Evolutionary conservation across 2,329 filamentous ascomycete species (phyloP), one percentile per base, ranked within the genome.

Genomic region (Stachybotrys elegans): DNA sequence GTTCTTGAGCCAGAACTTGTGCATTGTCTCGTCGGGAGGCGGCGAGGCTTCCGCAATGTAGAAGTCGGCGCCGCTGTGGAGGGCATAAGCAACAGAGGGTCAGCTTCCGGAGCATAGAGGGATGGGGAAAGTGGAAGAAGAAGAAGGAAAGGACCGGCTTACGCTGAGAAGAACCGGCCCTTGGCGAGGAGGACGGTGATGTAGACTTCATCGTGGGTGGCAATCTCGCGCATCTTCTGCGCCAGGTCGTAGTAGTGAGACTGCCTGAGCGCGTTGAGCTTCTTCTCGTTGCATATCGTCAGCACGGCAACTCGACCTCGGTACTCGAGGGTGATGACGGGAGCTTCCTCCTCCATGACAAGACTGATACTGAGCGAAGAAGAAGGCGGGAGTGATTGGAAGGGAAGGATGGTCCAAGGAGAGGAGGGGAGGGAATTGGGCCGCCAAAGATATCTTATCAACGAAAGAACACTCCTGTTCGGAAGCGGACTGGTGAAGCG

Each of bases 121-220:
- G n/a, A n/a, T n/a, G n/a, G n/a, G n/a, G n/a, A n/a, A n/a, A n/a
- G n/a, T n/a, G n/a, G n/a, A n/a, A n/a, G n/a, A n/a, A n/a, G n/a
- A n/a, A n/a, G n/a, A n/a, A n/a, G n/a, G n/a, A n/a, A n/a, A n/a
- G n/a, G n/a, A n/a, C n/a, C 32, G 5, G 64, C 79, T 57, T 76
- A 95, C 88, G 92, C 91, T 9, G 90, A 96, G 71, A 97, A 97
- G 60, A 71, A 84, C 7, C 79, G 76, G n/a, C 92, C 92, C 47
- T 81, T 91, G 57, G 82, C 93, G 0, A 89, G 88, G 4, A 97
- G 60, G 11, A 97, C 74, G 4, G 92, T 97, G 55, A 95, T 82
- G 59, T 78, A 87, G 47, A 96, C 82, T 51, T 95, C 87, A 48
- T 92, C 81, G 51, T 83, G 83, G 8, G 72, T 75, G 14, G 89